Base-by-base conservation (phyloP, 2,329 filamentous ascomycete species). In the Ophiostoma novo-ulmi region DNA sequence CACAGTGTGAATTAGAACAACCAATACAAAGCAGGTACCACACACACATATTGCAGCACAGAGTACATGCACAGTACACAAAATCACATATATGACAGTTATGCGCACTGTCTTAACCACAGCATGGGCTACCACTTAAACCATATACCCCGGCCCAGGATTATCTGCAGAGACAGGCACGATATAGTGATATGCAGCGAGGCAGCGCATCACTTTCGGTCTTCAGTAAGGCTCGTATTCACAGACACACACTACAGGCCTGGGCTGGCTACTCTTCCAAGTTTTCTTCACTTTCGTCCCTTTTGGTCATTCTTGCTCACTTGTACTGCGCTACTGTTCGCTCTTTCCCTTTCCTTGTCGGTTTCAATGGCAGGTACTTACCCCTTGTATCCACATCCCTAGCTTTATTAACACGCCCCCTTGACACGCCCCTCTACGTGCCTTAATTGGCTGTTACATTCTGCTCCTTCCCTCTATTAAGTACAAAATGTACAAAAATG, bases 301-400 rank as follows among this genome's bases (percentile, higher is more conserved):
- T 31, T 31, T 31, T 31, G 31, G 31, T 31, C 31, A 31, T 31
- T 31, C 52, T 58, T 6, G n/a, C 52, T 26, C 3, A 26, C 22
- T 58, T 58, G 22, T 26, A 17, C 52, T 58, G 52, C 52, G 52
- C 52, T 58, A 58, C 52, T 22, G n/a, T 58, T 58, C 14, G 22
- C 58, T 63, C 58, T 63, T 63, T 35, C 26, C 58, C 26, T 61
- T 31, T 36, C 58, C 58, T 63, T 35, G 58, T 63, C 58, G 22
- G 58, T 63, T 58, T 63, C 58, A 63, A 35, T 63, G 58, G 58
- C 26, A 63, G 58, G 58, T 36, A 63, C 58, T 63, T 63, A 35
- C 26, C 58, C 58, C 58, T 26, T 63, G 58, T 63, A 63, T 13
- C 58, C 58, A 63, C 58, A 20, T 52, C 13, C 13, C 44, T 52